These are phyloP conservation scores for Avena atlantica DNA, from an alignment of 176 grass and related monocot genomes.

Conservation along the genomic window DNA sequence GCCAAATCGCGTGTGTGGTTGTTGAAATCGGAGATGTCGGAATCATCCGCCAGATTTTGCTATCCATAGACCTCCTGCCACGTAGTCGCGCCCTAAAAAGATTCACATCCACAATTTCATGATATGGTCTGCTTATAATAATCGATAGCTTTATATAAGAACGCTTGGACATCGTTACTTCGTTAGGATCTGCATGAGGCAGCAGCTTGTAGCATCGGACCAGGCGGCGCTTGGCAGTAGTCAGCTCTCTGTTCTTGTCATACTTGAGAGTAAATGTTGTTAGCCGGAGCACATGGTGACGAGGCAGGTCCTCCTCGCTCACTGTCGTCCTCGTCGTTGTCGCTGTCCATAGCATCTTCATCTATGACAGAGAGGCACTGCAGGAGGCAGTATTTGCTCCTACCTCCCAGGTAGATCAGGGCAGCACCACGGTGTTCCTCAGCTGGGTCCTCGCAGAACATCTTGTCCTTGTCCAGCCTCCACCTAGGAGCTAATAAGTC, in stretches of 20 bases:
- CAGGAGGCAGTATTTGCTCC: constrained; percentile 28
- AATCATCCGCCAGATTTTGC: too few relatives aligned
- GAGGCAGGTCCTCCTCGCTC: background rate
- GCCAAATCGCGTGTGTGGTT: too few relatives aligned
- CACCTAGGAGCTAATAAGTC: background rate
- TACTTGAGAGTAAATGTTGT: constrained; percentile 21
- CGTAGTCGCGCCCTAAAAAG: too few relatives aligned
- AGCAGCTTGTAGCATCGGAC: background rate
- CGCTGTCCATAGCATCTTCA: too few relatives aligned
- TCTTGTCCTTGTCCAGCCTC: constrained; percentile 13
- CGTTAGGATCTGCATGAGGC: background rate
- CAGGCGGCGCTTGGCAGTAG: background rate
- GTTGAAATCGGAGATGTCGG: too few relatives aligned
- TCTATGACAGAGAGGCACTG: background rate
- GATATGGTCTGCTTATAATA: background rate
- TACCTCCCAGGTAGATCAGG: background rate
- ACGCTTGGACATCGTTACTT: background rate
- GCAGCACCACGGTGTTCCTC: background rate
- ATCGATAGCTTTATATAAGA: background rate
- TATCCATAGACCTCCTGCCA: too few relatives aligned
- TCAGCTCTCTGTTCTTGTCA: background rate
- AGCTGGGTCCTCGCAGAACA: background rate
- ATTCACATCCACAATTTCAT: background rate
- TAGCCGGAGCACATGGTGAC: background rate
- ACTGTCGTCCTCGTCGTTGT: too few relatives aligned